Evolutionary conservation across 176 grass and related monocot species (phyloP), one percentile per base, ranked within the genome.

Genomic region (Neostapfia colusana): DNA sequence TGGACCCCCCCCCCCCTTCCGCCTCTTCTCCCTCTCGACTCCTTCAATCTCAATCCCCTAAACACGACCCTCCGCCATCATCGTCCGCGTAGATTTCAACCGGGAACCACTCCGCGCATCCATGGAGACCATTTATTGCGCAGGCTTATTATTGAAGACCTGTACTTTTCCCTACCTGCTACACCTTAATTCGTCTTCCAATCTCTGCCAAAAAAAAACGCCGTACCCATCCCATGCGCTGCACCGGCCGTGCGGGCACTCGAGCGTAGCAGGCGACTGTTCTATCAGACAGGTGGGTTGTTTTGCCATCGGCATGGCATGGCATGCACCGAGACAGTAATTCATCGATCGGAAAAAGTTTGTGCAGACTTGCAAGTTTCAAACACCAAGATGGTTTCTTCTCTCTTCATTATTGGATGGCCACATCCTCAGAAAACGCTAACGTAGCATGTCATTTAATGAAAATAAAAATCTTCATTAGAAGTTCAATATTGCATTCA

Each of bases 71-170:
- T 31, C 31, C 39, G 31, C 12, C 64, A 16, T 43, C 75, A 65
- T 78, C 65, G 60, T 11, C 67, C 3, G 73, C 72, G 49, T 65
- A 39, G 25, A 64, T 35, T 84, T 78, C 82, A 84, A 78, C 74
- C 5, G 44, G 82, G 82, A 84, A 71, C 73, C 55, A 63, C 82
- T 78, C 54, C 35, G 74, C 35, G 74, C 74, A 71, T 84, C 71
- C 7, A 77, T 77, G 55, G 73, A 84, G n/a, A 84, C 74, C 82
- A 84, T 84, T 84, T 44, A 84, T 84, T 78, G 74, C 27, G 57
- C 82, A 63, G 74, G 74, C 74, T 77, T 78, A 44, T 78, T 65
- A 44, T 56, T 72, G 74, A 84, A 78, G 74, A 26, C 74, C 13
- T 36, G 82, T 78, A 64, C 44, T 84, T 84, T 55, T 64, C 74